Evolutionary conservation across 176 grass and related monocot species (phyloP), one percentile per base, ranked within the genome.

Genomic region (Elymus sibiricus): DNA sequence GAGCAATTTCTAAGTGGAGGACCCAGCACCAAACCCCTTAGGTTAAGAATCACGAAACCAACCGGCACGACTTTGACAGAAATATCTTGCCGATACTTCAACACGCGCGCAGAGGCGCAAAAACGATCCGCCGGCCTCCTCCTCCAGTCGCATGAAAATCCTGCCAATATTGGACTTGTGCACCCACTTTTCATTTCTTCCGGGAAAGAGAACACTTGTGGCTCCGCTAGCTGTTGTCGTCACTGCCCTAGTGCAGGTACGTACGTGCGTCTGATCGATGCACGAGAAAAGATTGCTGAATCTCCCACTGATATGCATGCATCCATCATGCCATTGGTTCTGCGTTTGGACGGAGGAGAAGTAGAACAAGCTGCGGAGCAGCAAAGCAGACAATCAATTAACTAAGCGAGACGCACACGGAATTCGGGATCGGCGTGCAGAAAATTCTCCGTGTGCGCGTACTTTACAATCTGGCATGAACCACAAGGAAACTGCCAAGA

Each of bases 401-500:
- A 35, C 49, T 59, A 59, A 21, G 21, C 3, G 34, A 29, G 5
- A 19, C 29, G 64, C 64, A 67, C 16, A 69, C 67, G 7, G 31
- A 68, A 56, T 56, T 56, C 7, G 9, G n/a, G n/a, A 25, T 61
- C 58, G 11, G 16, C 19, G 9, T 34, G 65, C 34, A 13, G 9
- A 24, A 43, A 35, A 42, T 34, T 27, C 38, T 79, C 22, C 11
- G 11, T 27, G 22, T 46, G 32, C 28, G 64, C 64, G 26, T 29
- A 64, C 13, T 66, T 66, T 66, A 66, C 28, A 66, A 17, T 66
- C 6, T 32, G 64, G 38, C 5, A 19, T 71, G 79, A 55, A 55
- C 25, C 79, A 26, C 43, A 70, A 37, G 19, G 64, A 69, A 82
- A 34, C 40, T 37, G 37, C 79, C 62, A 70, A 82, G 64, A 70